A percentile compares a stretch with the other conserved stretches of the same genome.
These are phyloP conservation scores for Xanthoparmelia taractica DNA, from an alignment of 495 filamentous ascomycete species.

Conservation along the genomic window DNA sequence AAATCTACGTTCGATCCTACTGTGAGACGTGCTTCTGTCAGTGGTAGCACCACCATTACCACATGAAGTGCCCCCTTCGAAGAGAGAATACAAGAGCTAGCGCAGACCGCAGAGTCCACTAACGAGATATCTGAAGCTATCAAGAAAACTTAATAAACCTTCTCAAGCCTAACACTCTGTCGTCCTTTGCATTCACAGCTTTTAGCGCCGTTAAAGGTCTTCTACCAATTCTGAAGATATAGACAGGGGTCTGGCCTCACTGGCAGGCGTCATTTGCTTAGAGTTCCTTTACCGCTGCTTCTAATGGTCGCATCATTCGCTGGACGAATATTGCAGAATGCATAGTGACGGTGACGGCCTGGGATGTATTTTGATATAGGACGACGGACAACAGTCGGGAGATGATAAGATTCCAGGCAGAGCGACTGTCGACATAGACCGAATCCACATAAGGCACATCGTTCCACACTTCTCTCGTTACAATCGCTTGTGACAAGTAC, in stretches of 20 bases:
- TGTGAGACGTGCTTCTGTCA: slow-evolving; percentile 33
- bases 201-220: not conserved
- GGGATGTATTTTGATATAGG: too few relatives aligned
- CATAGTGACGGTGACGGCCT: not conserved
- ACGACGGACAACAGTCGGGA: not conserved
- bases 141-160: not conserved
- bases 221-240: not conserved
- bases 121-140: not conserved
- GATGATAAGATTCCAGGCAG: not conserved
- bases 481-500: not conserved
- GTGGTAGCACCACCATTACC: slow-evolving; percentile 36
- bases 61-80: slow-evolving; percentile 17
- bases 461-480: not conserved
- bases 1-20: slow-evolving; percentile 27
- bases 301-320: not conserved
- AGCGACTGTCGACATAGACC: not conserved
- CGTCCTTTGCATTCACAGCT: not conserved
- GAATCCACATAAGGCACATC: not conserved
- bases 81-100: slow-evolving; percentile 12
- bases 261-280: slow-evolving; percentile 12
- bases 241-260: slow-evolving; percentile 11
- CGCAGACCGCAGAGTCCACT: not conserved
- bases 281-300: not conserved
- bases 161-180: not conserved
- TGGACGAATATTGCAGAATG: slow-evolving; percentile 7